Evolutionary conservation across 352 stramenopile genomes (phyloP).

Genomic region (Peronospora belbahrii): DNA sequence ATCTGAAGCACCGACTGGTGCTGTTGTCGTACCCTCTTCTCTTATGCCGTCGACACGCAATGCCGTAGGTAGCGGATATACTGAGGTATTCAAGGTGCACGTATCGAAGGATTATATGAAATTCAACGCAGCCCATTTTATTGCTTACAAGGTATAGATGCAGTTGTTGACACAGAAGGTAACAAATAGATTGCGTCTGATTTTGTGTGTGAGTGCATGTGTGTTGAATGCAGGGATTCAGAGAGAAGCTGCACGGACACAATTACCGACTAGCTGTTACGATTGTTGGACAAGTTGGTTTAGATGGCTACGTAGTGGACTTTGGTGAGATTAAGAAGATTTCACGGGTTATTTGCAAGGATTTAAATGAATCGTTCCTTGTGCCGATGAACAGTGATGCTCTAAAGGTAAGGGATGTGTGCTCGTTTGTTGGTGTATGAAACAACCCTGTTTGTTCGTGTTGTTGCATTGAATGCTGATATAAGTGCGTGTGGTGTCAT

Average conservation of each 20-base stretch:
- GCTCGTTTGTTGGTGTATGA: not conserved
- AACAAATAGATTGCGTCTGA: not conserved
- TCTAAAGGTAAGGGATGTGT: slow-evolving; percentile 50
- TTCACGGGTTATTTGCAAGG: slow-evolving; percentile 90
- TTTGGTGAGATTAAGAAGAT: slow-evolving; percentile 98
- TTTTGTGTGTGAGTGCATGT: slow-evolving; percentile 3
- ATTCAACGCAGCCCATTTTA: slow-evolving; percentile 87
- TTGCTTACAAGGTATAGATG: slow-evolving; percentile 74
- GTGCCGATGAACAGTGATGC: slow-evolving; percentile 93
- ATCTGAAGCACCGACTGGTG: not conserved
- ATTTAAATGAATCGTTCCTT: slow-evolving; percentile 96
- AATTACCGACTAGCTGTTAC: slow-evolving; percentile 95
- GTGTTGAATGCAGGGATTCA: slow-evolving; percentile 71
- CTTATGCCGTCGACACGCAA: slow-evolving; percentile 9
- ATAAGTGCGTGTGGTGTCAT: slow-evolving; percentile 1
- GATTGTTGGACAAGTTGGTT: slow-evolving; percentile 76
- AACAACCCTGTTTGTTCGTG: not conserved
- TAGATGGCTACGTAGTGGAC: slow-evolving; percentile 96
- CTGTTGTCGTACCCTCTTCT: slow-evolving; percentile 3
- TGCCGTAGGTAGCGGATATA: slow-evolving; percentile 30
- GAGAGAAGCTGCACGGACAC: slow-evolving; percentile 95
- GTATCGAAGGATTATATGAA: slow-evolving; percentile 90
- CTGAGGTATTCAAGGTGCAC: slow-evolving; percentile 82
- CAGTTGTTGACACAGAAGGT: not conserved
- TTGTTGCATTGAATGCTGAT: not conserved